Evolutionary conservation across 257 asterid genomes (phyloP).

Genomic region (Hygrophila difformis): DNA sequence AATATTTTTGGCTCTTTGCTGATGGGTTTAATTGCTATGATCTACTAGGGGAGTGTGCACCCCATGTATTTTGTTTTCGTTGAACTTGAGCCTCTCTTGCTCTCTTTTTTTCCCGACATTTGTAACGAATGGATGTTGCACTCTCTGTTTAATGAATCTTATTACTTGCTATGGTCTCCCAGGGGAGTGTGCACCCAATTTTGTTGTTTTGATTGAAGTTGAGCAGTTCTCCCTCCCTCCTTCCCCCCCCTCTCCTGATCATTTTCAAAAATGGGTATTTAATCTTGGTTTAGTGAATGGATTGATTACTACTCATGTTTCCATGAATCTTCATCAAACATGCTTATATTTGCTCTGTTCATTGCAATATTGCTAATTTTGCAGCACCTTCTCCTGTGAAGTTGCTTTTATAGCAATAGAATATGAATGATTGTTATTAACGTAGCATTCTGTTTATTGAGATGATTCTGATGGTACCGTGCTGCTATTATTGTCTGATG

Average conservation of each 20-base stretch:
- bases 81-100: too few species aligned
- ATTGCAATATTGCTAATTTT: background rate
- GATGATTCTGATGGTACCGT: constrained; percentile 7
- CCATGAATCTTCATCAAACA: background rate
- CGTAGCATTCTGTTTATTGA: background rate
- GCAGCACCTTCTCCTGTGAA: background rate
- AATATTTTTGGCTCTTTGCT: background rate
- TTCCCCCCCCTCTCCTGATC: too few species aligned
- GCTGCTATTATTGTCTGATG: background rate
- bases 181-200: too few species aligned
- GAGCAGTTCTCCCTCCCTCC: too few species aligned
- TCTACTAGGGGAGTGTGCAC: background rate
- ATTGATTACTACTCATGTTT: background rate
- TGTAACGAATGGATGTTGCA: too few species aligned
- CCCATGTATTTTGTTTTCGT: background rate
- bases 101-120: too few species aligned
- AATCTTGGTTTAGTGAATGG: too few species aligned
- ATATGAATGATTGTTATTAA: background rate
- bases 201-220: background rate
- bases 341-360: background rate
- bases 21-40: constrained; percentile 9
- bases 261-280: too few species aligned
- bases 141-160: too few species aligned
- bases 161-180: too few species aligned
- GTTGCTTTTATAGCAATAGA: background rate